Evolutionary conservation across 1,139 yeast species (phyloP).

Genomic region (Debaryomyces psychrophilus): DNA sequence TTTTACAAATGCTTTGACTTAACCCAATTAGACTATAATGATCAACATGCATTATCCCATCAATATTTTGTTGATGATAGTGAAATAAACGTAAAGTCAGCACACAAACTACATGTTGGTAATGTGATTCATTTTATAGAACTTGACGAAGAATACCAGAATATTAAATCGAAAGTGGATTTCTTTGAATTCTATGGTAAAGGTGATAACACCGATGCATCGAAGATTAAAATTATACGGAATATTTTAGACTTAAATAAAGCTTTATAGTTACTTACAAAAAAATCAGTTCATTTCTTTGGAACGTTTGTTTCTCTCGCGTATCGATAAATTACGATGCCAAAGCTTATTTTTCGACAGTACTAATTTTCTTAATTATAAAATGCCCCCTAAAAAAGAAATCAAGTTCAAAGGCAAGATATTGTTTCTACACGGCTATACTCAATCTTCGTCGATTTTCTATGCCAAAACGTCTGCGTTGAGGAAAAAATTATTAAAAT

Average conservation of each 20-base stretch:
- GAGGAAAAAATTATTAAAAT: conserved; percentile 39
- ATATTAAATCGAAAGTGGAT: conserved; percentile 31
- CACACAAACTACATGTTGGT: conserved; percentile 54
- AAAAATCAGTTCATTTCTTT: background rate
- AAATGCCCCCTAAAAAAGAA: conserved; percentile 6
- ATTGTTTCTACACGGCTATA: conserved; percentile 48
- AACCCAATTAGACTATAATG: conserved; percentile 59
- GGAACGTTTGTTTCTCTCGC: background rate
- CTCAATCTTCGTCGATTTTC: conserved; percentile 48
- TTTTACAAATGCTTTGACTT: conserved; percentile 58
- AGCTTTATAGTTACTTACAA: conserved; percentile 14
- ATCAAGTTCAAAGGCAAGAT: conserved; percentile 30
- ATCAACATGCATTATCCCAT: conserved; percentile 34
- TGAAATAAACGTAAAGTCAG: conserved; percentile 62
- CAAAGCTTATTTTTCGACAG: background rate
- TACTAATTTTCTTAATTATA: background rate
- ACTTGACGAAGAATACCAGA: conserved; percentile 43
- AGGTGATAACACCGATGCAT: conserved; percentile 30
- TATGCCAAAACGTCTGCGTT: conserved; percentile 52
- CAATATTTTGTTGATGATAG: conserved; percentile 83
- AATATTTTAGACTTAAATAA: conserved; percentile 33
- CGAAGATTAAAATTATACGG: conserved; percentile 37
- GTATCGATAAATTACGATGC: background rate
- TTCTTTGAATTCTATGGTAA: conserved; percentile 38
- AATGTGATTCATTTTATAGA: conserved; percentile 64